Evolutionary conservation across 768 basidiomycete genomes (phyloP).

Genomic region (Nidularia pulvinata): DNA sequence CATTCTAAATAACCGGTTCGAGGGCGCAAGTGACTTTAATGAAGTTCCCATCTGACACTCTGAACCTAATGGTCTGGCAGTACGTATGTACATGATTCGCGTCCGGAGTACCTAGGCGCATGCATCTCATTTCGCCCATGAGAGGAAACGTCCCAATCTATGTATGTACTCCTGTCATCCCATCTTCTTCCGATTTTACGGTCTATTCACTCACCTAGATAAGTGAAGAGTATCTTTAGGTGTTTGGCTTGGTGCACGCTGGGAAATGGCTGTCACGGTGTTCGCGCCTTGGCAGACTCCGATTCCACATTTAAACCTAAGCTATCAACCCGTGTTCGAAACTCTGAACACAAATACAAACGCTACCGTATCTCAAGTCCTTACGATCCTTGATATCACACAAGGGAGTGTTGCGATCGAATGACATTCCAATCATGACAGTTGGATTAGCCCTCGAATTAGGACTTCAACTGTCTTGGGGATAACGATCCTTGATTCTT

Average conservation of each 20-base stretch:
- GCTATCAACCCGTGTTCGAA: neutral
- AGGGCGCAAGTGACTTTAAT: conserved; percentile 2
- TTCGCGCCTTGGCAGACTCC: too few relatives aligned
- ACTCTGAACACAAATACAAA: neutral
- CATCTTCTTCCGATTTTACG: neutral
- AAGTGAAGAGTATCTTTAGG: neutral
- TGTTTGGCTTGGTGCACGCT: too few relatives aligned
- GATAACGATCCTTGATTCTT: conserved; percentile 10
- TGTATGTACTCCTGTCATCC: neutral
- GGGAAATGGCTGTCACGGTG: too few relatives aligned
- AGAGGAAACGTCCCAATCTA: neutral
- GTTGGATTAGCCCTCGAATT: neutral
- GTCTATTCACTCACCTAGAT: neutral
- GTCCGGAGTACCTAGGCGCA: neutral
- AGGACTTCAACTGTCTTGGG: neutral
- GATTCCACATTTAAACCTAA: neutral
- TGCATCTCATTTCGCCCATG: neutral
- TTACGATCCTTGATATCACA: neutral
- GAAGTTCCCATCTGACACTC: neutral
- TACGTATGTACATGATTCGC: too few relatives aligned
- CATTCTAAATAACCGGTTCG: conserved; percentile 10
- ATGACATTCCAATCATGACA: neutral
- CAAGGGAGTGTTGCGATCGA: neutral
- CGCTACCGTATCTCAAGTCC: neutral
- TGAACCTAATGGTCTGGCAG: too few relatives aligned